These are phyloP conservation scores for Penicillium herquei DNA, from an alignment of 495 filamentous ascomycete genomes.

Conservation along the genomic window DNA sequence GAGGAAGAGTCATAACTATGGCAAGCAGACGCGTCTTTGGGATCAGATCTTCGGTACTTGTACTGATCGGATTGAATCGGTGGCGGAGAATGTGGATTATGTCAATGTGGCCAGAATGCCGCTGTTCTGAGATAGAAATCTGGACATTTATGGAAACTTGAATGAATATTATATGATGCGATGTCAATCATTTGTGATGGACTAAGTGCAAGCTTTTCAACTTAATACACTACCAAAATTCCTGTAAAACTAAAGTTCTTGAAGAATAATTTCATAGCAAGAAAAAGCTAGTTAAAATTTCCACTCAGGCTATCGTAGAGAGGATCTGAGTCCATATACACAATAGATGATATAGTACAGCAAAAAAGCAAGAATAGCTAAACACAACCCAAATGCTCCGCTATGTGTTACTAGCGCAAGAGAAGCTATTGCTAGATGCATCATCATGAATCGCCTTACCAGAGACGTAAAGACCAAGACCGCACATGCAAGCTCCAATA, in stretches of 20 bases:
- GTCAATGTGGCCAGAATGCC: slow-evolving; percentile 31
- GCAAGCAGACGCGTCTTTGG: slow-evolving; percentile 45
- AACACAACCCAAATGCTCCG: neutral
- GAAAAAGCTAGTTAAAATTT: neutral
- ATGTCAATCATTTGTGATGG: no score
- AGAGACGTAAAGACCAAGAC: slow-evolving; percentile 39
- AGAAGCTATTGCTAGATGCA: slow-evolving; percentile 30
- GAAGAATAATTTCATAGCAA: neutral
- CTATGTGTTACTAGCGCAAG: slow-evolving; percentile 31
- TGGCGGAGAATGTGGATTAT: slow-evolving; percentile 37
- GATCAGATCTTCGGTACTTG: slow-evolving; percentile 42
- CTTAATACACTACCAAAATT: no score
- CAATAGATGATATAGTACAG: slow-evolving; percentile 4
- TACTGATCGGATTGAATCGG: slow-evolving; percentile 35
- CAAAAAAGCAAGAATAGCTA: neutral
- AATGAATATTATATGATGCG: neutral
- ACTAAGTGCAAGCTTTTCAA: neutral
- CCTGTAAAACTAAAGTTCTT: neutral
- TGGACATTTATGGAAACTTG: no score
- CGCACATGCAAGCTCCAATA: slow-evolving; percentile 37
- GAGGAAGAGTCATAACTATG: slow-evolving; percentile 45
- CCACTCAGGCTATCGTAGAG: neutral
- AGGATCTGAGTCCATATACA: neutral
- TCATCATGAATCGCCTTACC: slow-evolving; percentile 35
- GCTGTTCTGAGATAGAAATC: slow-evolving; percentile 16